Evolutionary conservation across 164 flowering plant genomes (phyloP).

Genomic region (Piper betle): DNA sequence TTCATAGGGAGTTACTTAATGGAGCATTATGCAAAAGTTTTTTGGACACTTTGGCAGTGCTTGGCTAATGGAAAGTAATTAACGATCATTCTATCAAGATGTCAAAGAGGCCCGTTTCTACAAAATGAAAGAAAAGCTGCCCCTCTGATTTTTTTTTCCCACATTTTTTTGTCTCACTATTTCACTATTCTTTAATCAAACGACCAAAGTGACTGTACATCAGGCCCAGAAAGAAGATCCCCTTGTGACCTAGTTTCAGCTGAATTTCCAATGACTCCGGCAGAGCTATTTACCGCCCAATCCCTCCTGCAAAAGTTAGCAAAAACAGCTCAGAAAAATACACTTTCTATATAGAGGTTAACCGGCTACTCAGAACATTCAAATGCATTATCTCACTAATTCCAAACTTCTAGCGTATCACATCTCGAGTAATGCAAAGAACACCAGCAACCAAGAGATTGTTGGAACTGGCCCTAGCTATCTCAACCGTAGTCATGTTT

Average conservation of each 20-base stretch:
- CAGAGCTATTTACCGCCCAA: conserved; percentile 31
- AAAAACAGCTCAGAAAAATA: too few relatives aligned
- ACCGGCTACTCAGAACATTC: too few relatives aligned
- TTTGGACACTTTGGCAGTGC: background rate
- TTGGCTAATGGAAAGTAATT: background rate
- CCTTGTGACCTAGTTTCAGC: conserved; percentile 36
- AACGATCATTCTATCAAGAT: conserved; percentile 23
- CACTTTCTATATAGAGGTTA: too few relatives aligned
- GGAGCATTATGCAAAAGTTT: conserved; percentile 7
- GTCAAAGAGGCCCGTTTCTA: conserved; percentile 34
- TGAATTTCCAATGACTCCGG: conserved; percentile 32
- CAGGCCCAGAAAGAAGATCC: conserved; percentile 48
- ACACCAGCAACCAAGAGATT: too few relatives aligned
- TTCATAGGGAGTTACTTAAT: background rate
- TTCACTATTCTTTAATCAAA: conserved; percentile 31
- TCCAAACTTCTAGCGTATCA: too few relatives aligned
- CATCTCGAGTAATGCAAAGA: too few relatives aligned
- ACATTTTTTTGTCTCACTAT: background rate
- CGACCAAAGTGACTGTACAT: conserved; percentile 91
- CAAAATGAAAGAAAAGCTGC: conserved; percentile 22
- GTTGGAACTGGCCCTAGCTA: too few relatives aligned
- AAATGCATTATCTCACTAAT: too few relatives aligned
- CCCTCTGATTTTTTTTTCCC: conserved; percentile 14
- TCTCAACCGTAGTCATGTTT: too few relatives aligned
- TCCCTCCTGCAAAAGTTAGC: conserved; percentile 19